Conservation (phyloP, 768 basidiomycete genomes). For the Mycena galopus region DNA sequence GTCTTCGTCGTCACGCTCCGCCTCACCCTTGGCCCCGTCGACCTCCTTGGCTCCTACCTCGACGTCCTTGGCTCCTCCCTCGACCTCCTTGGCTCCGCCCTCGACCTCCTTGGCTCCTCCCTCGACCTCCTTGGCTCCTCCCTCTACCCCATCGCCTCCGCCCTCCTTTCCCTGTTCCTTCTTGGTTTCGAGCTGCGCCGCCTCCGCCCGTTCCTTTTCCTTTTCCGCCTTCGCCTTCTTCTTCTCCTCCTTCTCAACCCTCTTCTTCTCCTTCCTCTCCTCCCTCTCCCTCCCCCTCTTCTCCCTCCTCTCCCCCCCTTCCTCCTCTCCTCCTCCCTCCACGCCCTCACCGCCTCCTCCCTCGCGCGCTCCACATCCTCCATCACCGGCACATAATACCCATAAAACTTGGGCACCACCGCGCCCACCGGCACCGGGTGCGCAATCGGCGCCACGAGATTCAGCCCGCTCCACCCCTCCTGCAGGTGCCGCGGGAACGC, state of each 20-base stretch:
- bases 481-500: slow-evolving; percentile 28
- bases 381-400: slow-evolving; percentile 30
- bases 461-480: slow-evolving; percentile 26
- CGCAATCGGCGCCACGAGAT: slow-evolving; percentile 28
- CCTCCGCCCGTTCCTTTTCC: background rate
- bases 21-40: background rate
- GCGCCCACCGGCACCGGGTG: slow-evolving; percentile 27
- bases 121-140: no score
- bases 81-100: no score
- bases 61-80: no score
- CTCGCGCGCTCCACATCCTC: slow-evolving; percentile 29
- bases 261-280: background rate
- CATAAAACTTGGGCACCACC: slow-evolving; percentile 33
- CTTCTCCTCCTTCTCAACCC: background rate
- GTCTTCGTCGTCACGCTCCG: background rate
- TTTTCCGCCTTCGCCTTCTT: background rate
- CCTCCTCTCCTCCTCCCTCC: background rate
- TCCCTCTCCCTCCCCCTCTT: background rate
- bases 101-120: no score
- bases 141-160: no score
- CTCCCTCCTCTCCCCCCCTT: background rate
- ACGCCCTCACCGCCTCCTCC: slow-evolving; percentile 5
- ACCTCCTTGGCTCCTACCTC: background rate
- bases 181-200: no score
- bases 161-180: no score